A percentile compares a stretch with the other conserved stretches of the same genome.
Evolutionary conservation across 768 basidiomycete genomes (phyloP).

Genomic region (Pulveroboletus sp.): DNA sequence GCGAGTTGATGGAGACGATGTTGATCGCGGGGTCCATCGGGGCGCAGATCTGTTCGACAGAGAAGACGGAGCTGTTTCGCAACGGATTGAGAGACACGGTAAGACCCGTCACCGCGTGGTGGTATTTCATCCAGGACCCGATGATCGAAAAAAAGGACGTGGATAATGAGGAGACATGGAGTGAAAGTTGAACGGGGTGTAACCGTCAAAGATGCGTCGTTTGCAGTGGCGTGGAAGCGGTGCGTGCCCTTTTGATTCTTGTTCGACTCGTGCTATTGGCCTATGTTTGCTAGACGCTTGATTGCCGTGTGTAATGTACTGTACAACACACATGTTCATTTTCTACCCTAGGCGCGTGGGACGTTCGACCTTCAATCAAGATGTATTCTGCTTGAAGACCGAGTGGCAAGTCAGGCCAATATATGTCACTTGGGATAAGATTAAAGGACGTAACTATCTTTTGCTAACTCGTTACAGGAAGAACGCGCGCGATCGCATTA

Average conservation of each 20-base stretch:
- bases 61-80: conserved; percentile 27
- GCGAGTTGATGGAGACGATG: conserved; percentile 21
- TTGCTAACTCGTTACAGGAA: too few species aligned
- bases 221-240: background rate
- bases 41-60: conserved; percentile 28
- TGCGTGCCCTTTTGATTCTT: background rate
- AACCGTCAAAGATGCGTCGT: background rate
- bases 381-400: too few species aligned
- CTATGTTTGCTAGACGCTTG: background rate
- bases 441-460: too few species aligned
- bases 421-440: too few species aligned
- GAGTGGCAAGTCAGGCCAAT: too few species aligned
- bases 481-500: too few species aligned
- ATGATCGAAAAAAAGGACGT: background rate
- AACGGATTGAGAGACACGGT: conserved; percentile 32
- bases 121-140: conserved; percentile 23
- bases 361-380: too few species aligned
- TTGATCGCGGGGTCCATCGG: conserved; percentile 31
- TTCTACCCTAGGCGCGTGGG: too few species aligned
- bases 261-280: background rate
- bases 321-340: too few species aligned
- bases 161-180: background rate
- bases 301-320: background rate
- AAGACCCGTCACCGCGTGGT: conserved; percentile 31
- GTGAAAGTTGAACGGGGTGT: background rate